These are phyloP conservation scores for Sporothrix brasiliensis DNA, from an alignment of 2,329 filamentous ascomycete species.

Conservation along the genomic window DNA sequence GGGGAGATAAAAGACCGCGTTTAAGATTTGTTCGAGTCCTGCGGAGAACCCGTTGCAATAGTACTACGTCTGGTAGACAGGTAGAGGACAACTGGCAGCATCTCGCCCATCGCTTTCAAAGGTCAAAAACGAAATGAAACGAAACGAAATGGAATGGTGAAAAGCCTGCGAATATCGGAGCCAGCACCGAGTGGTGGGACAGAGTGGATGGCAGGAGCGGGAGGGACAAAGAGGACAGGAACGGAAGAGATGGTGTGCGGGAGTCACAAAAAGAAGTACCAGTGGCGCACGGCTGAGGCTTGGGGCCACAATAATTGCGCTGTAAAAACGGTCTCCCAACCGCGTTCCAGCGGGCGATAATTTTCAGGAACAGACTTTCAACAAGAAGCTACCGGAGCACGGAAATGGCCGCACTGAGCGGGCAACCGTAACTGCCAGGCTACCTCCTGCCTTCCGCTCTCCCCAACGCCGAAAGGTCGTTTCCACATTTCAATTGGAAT, in stretches of 20 bases:
- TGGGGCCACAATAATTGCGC: neutral
- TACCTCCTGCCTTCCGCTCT: neutral
- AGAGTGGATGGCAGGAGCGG: neutral
- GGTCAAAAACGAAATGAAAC: neutral
- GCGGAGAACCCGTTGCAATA: slow-evolving; percentile 22
- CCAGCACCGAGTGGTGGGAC: neutral
- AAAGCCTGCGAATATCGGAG: slow-evolving; percentile 20
- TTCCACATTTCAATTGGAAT: too few species aligned
- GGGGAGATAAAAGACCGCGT: neutral
- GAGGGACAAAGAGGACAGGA: too few species aligned
- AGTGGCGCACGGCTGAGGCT: slow-evolving; percentile 1
- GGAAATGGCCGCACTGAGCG: neutral
- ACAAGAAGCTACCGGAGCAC: neutral
- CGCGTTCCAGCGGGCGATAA: slow-evolving; percentile 31
- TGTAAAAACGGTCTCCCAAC: neutral
- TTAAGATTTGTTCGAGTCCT: slow-evolving; percentile 14
- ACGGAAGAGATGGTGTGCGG: too few species aligned
- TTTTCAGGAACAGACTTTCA: slow-evolving; percentile 29
- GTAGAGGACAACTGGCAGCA: neutral
- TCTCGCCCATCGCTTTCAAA: too few species aligned
- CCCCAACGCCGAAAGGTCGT: neutral
- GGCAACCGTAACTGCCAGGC: neutral
- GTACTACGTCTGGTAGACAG: neutral
- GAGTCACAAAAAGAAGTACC: too few species aligned
- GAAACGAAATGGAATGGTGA: neutral